phyloP scores from a whole-genome alignment of 345 rosid genomes.

The Brassica napus region Da-Ae NC_063443.1:16553001-16553500 shows the following conservation, averaged over 20 bases:
- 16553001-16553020: constrained; percentile 17
- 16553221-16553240: constrained; percentile 53
- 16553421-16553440: not conserved
- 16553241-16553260: constrained; percentile 74
- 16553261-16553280: constrained; percentile 95
- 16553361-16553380: constrained; percentile 92
- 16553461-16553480: constrained; percentile 83
- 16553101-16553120: not conserved
- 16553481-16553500: constrained; percentile 90
- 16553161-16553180: constrained; percentile 94
- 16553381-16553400: constrained; percentile 98
- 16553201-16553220: constrained; percentile 78
- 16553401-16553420: constrained; percentile 37
- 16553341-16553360: constrained; percentile 88
- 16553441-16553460: not conserved
- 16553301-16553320: constrained; percentile 82
- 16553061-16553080: constrained; percentile 19
- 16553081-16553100: not conserved
- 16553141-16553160: constrained; percentile 80
- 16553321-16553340: constrained; percentile 85
- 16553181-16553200: constrained; percentile 87
- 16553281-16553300: constrained; percentile 83
- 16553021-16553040: constrained; percentile 33
- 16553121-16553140: constrained; percentile 35
- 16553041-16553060: constrained; percentile 33